Conservation (phyloP, 192 early-diverging fungal species). For the Endogone sp. region DNA sequence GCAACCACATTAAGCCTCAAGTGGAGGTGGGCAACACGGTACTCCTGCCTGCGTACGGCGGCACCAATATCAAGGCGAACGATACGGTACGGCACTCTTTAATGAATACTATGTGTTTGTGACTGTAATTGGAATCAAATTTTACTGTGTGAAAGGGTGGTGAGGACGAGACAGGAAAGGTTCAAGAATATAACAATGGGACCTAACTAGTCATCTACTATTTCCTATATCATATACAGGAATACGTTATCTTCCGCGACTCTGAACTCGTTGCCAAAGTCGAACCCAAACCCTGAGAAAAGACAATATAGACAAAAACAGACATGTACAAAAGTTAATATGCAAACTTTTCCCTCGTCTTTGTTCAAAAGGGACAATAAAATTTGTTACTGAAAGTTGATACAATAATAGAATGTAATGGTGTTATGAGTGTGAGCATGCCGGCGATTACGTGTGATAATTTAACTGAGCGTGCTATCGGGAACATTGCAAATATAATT, state of each 20-base stretch:
- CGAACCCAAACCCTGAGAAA: conserved; percentile 5
- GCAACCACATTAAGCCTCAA: conserved; percentile 72
- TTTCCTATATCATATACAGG: conserved; percentile 26
- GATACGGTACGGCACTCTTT: conserved; percentile 47
- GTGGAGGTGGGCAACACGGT: conserved; percentile 93
- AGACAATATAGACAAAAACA: background rate
- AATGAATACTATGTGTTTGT: background rate
- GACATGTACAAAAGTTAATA: background rate
- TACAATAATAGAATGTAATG: too few species aligned
- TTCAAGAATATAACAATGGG: conserved; percentile 1
- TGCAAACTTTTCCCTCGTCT: background rate
- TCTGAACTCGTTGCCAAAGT: conserved; percentile 95
- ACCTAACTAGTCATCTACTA: background rate
- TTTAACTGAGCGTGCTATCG: too few species aligned
- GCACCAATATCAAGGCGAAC: conserved; percentile 87
- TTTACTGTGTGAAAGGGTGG: background rate
- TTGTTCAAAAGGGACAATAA: too few species aligned
- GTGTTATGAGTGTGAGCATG: too few species aligned
- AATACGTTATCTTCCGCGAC: conserved; percentile 90
- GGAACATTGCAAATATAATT: too few species aligned
- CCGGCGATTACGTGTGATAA: too few species aligned
- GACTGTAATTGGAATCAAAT: background rate
- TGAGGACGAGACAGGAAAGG: background rate
- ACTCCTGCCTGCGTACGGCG: conserved; percentile 94
- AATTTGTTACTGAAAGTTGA: too few species aligned